These are phyloP conservation scores for Clitopilus hobsonii DNA, from an alignment of 768 basidiomycete species.

Conservation along the genomic window DNA sequence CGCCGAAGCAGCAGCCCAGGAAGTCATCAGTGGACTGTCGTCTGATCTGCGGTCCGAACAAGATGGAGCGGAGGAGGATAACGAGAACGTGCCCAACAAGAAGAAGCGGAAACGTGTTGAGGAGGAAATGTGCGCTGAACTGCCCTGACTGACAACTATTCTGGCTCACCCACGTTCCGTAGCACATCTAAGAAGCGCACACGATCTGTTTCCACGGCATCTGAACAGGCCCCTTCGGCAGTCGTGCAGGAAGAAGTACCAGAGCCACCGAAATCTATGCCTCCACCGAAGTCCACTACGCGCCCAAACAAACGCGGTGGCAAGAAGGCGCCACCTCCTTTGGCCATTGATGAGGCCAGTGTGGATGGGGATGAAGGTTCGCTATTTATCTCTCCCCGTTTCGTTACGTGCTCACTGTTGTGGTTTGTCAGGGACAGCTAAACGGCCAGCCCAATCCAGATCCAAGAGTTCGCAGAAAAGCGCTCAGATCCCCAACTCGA, in stretches of 20 bases:
- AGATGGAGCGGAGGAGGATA: conserved; percentile 43
- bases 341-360: conserved; percentile 25
- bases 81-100: conserved; percentile 35
- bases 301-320: conserved; percentile 41
- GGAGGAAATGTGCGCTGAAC: conserved; percentile 60
- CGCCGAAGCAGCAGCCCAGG: conserved; percentile 57
- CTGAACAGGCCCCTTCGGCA: conserved; percentile 46
- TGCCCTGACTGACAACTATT: background rate
- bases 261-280: conserved; percentile 22
- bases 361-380: conserved; percentile 65
- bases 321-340: conserved; percentile 23
- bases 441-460: background rate
- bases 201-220: conserved; percentile 68
- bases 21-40: conserved; percentile 26
- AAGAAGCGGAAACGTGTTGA: conserved; percentile 77
- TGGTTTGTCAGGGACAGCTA: background rate
- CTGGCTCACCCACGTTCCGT: background rate
- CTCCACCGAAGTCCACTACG: conserved; percentile 24
- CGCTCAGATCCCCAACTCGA: background rate
- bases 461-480: background rate
- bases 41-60: conserved; percentile 16
- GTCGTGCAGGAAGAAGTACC: conserved; percentile 24
- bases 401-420: background rate
- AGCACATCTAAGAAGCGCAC: conserved; percentile 66
- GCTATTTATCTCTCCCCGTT: conserved; percentile 5